phyloP scores from a whole-genome alignment of 768 basidiomycete genomes.

The Cystobasidium ongulense region DNA sequence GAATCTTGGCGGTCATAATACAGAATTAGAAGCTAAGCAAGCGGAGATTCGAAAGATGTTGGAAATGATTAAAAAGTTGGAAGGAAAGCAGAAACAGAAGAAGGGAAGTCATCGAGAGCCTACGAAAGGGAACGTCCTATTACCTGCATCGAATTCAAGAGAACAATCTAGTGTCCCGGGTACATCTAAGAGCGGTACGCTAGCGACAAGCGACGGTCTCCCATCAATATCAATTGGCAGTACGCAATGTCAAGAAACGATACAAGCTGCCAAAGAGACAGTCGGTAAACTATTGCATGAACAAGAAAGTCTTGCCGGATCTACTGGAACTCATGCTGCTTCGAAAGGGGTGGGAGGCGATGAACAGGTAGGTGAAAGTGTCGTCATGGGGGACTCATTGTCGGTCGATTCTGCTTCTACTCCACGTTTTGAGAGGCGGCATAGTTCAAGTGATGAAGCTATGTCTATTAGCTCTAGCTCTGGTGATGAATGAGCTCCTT shows the following conservation, averaged over 20 bases:
- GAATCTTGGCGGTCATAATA: neutral
- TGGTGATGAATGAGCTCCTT: neutral
- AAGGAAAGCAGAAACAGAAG: constrained; percentile 7
- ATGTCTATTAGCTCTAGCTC: constrained; percentile 1
- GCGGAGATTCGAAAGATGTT: constrained; percentile 16
- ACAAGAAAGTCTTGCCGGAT: neutral
- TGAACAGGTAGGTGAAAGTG: neutral
- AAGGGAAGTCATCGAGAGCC: neutral
- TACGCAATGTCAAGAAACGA: neutral
- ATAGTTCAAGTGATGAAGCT: neutral
- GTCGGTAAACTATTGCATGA: neutral
- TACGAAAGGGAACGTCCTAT: neutral
- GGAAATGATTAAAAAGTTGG: constrained; percentile 15
- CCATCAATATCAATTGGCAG: neutral
- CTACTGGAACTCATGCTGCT: neutral
- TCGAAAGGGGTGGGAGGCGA: neutral
- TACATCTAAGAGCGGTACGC: no score
- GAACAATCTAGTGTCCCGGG: no score
- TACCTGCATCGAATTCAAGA: neutral
- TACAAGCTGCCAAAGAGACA: neutral
- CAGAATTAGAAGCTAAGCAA: constrained; percentile 17
- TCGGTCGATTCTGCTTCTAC: neutral
- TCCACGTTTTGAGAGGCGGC: neutral
- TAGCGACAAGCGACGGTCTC: no score
- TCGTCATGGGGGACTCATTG: neutral